Evolutionary conservation across 352 stramenopile genomes (phyloP).

Genomic region (Pythium coloratum): DNA sequence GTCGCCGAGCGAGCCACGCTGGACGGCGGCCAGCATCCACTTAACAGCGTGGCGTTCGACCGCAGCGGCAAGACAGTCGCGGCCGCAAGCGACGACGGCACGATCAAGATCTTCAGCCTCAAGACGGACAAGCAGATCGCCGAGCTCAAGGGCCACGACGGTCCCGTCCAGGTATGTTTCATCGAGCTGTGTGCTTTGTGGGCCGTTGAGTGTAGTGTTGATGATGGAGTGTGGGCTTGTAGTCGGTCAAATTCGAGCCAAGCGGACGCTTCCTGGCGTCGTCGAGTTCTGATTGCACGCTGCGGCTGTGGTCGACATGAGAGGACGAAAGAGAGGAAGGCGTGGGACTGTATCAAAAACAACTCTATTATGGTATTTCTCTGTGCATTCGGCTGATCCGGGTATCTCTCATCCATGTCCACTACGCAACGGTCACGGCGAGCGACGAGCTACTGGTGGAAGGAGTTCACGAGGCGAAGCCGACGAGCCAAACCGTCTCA

Average conservation of each 20-base stretch:
- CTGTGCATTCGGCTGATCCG: neutral
- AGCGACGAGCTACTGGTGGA: neutral
- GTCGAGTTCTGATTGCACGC: conserved; percentile 92
- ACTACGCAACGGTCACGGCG: neutral
- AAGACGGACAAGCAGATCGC: conserved; percentile 61
- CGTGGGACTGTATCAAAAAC: conserved; percentile 3
- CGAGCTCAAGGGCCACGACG: conserved; percentile 91
- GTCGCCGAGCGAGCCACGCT: conserved; percentile 89
- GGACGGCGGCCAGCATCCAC: conserved; percentile 83
- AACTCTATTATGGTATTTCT: conserved; percentile 9
- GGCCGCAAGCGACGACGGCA: conserved; percentile 89
- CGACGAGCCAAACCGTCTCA: neutral
- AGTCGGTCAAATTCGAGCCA: conserved; percentile 90
- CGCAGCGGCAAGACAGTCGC: conserved; percentile 83
- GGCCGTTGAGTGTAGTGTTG: too few relatives aligned
- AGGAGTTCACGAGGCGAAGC: neutral
- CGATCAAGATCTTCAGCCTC: conserved; percentile 89
- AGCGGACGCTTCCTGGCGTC: conserved; percentile 89
- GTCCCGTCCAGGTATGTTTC: conserved; percentile 87
- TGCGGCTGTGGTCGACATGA: conserved; percentile 83
- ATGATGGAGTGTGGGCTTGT: conserved; percentile 15
- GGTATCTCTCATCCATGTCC: too few relatives aligned
- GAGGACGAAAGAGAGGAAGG: neutral
- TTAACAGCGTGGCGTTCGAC: conserved; percentile 92
- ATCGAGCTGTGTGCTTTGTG: neutral